Evolutionary conservation across 2,329 filamentous ascomycete species (phyloP).

Genomic region (Xylaria sp.): DNA sequence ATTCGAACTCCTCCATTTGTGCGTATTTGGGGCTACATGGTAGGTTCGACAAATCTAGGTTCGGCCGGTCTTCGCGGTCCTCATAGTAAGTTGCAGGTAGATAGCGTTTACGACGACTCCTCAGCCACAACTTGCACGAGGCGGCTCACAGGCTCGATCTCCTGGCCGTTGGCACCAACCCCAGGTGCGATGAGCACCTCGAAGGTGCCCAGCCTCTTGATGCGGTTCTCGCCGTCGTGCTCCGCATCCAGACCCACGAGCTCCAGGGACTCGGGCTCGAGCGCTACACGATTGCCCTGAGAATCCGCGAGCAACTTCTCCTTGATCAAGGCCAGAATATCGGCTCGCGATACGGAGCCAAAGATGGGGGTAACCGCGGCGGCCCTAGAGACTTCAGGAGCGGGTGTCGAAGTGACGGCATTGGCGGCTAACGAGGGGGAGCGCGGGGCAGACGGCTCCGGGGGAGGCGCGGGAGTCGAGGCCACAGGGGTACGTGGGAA

Average conservation of each 20-base stretch:
- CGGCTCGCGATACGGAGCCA: constrained; percentile 49
- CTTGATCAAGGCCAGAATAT: constrained; percentile 45
- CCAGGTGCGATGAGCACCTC: constrained; percentile 43
- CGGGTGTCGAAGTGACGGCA: constrained; percentile 31
- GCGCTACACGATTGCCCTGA: constrained; percentile 43
- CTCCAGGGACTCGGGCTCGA: constrained; percentile 45
- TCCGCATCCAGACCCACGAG: constrained; percentile 41
- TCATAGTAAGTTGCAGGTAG: background rate
- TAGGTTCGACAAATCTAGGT: background rate
- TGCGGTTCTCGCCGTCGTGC: constrained; percentile 43
- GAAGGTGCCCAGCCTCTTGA: constrained; percentile 50
- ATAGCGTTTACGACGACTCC: constrained; percentile 6
- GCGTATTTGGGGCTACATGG: background rate
- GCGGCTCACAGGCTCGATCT: constrained; percentile 42
- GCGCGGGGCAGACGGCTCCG: constrained; percentile 29
- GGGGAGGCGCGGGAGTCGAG: constrained; percentile 15
- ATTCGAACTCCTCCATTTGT: background rate
- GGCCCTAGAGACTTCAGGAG: constrained; percentile 22
- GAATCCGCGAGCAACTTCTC: constrained; percentile 42
- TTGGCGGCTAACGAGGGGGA: constrained; percentile 39
- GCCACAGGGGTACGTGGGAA: constrained; percentile 43
- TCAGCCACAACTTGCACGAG: constrained; percentile 45
- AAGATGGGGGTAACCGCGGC: constrained; percentile 43
- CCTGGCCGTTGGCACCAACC: constrained; percentile 36
- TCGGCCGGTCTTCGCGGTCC: background rate